Evolutionary conservation across 2,329 filamentous ascomycete genomes (phyloP).

Genomic region (Pestalotiopsis sp.): DNA sequence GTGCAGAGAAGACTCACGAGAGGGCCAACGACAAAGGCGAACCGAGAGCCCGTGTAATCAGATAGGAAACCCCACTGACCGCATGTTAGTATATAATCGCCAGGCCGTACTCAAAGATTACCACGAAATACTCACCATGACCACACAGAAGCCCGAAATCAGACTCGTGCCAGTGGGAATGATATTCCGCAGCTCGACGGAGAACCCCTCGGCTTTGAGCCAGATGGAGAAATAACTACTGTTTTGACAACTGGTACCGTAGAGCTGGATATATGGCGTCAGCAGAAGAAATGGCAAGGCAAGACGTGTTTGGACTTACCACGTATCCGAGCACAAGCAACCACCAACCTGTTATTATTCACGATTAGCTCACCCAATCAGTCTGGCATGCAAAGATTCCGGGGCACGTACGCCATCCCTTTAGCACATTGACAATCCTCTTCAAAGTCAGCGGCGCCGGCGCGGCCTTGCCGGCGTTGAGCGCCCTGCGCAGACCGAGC

Average conservation of each 20-base stretch:
- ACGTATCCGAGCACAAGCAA: slow-evolving; percentile 11
- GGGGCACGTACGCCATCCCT: slow-evolving; percentile 4
- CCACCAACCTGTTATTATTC: not conserved
- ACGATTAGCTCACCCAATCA: not conserved
- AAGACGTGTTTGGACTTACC: not conserved
- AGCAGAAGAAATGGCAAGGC: not conserved
- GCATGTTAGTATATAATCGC: not conserved
- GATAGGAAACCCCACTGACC: slow-evolving; percentile 11
- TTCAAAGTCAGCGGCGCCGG: slow-evolving; percentile 1
- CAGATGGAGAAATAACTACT: slow-evolving; percentile 12
- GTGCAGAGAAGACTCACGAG: not conserved
- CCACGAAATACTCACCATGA: not conserved
- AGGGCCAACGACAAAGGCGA: slow-evolving; percentile 8
- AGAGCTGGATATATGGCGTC: not conserved
- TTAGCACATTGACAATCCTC: not conserved
- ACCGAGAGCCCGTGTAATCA: slow-evolving; percentile 9
- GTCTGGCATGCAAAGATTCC: not conserved
- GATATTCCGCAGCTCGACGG: slow-evolving; percentile 8
- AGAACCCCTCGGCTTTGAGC: slow-evolving; percentile 11
- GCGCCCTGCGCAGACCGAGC: not conserved
- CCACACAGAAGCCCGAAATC: slow-evolving; percentile 7
- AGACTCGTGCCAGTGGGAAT: slow-evolving; percentile 12
- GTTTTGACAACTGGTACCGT: slow-evolving; percentile 2
- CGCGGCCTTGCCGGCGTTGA: slow-evolving; percentile 6
- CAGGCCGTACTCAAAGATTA: not conserved